Conservation (phyloP, 192 early-diverging fungal species). For the Phycomyces nitens region DNA sequence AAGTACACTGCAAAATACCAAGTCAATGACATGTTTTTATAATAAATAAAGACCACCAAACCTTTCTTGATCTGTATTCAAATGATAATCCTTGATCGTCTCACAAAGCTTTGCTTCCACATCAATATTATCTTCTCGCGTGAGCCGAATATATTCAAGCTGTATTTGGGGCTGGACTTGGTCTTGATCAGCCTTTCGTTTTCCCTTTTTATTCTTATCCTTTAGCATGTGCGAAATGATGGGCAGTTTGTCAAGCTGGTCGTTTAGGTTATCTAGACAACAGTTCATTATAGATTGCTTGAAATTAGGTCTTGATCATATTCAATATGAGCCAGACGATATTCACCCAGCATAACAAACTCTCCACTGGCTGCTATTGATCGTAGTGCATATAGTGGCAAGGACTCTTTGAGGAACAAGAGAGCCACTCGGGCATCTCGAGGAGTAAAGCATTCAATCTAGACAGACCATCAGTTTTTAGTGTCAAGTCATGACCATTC, state of each 20-base stretch:
- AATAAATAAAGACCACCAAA: neutral
- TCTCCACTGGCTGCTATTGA: constrained; percentile 44
- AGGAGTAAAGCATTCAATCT: constrained; percentile 41
- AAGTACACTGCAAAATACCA: constrained; percentile 22
- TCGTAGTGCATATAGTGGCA: constrained; percentile 35
- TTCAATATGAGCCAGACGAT: neutral
- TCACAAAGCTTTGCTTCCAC: constrained; percentile 35
- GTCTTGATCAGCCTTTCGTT: constrained; percentile 22
- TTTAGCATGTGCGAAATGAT: constrained; percentile 38
- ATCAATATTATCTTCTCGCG: constrained; percentile 40
- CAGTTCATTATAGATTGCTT: no score
- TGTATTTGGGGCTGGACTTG: constrained; percentile 28
- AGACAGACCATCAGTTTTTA: no score
- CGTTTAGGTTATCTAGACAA: constrained; percentile 35
- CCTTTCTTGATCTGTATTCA: constrained; percentile 49
- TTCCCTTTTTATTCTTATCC: constrained; percentile 30
- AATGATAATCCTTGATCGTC: constrained; percentile 31
- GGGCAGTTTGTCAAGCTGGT: constrained; percentile 33
- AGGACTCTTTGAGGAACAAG: constrained; percentile 8
- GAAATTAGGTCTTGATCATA: neutral
- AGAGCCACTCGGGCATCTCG: constrained; percentile 35
- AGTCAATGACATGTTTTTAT: neutral
- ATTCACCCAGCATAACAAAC: constrained; percentile 51
- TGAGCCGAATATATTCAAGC: constrained; percentile 33
- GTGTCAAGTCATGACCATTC: no score